Percentiles rank a stretch among this genome's conserved stretches.
phyloP scores from a whole-genome alignment of 768 basidiomycete species.

The Antrodiella citrinella region DNA sequence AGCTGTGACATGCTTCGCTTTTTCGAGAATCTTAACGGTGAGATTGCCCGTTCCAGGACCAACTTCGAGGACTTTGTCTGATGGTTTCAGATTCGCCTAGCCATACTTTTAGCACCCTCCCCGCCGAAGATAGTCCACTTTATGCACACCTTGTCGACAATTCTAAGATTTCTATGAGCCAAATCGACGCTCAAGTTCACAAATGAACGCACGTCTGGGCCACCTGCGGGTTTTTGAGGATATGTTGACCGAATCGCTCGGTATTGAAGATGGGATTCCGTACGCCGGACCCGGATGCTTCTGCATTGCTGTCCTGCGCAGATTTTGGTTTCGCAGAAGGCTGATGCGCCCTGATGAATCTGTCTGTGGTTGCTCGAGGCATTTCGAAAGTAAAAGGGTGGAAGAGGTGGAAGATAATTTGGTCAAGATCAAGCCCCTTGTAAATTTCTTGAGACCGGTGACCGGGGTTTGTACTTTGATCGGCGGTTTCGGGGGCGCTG shows the following conservation, averaged over 20 bases:
- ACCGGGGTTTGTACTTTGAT: too few species aligned
- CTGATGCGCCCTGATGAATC: slow-evolving; percentile 64
- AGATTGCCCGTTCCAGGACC: slow-evolving; percentile 97
- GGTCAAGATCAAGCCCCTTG: too few species aligned
- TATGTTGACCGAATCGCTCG: slow-evolving; percentile 94
- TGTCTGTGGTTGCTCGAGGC: slow-evolving; percentile 75
- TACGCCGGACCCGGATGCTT: slow-evolving; percentile 31
- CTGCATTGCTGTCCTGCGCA: slow-evolving; percentile 29
- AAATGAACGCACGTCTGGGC: slow-evolving; percentile 69
- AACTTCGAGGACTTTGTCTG: slow-evolving; percentile 94
- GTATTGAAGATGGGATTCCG: slow-evolving; percentile 94
- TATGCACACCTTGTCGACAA: slow-evolving; percentile 49
- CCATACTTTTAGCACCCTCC: background rate
- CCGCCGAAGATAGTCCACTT: background rate
- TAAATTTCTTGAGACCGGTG: too few species aligned
- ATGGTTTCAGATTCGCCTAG: slow-evolving; percentile 85
- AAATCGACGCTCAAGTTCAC: background rate
- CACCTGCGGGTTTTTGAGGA: slow-evolving; percentile 87
- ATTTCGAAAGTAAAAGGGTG: slow-evolving; percentile 27
- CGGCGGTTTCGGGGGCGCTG: too few species aligned
- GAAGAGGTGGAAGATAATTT: background rate
- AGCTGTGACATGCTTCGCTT: slow-evolving; percentile 87
- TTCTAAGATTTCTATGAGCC: slow-evolving; percentile 28
- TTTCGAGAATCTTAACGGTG: slow-evolving; percentile 88
- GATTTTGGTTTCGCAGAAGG: slow-evolving; percentile 42